These are phyloP conservation scores for Naumovozyma castellii DNA, from an alignment of 805 yeast genomes.

Conservation along the genomic window DNA sequence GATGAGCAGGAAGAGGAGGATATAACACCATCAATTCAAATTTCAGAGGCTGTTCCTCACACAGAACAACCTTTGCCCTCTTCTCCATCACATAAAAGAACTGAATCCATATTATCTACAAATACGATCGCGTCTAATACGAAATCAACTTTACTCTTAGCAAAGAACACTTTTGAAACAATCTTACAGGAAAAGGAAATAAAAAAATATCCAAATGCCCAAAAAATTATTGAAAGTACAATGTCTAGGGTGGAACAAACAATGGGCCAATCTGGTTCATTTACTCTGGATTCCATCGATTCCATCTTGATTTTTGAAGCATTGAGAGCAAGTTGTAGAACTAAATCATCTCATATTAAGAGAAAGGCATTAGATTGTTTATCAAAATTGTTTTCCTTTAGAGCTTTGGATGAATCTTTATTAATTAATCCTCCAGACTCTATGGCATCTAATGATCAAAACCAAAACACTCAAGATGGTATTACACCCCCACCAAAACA, in stretches of 20 bases:
- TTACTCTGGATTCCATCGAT: constrained; percentile 30
- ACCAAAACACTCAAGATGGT: constrained; percentile 23
- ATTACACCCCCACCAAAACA: constrained; percentile 47
- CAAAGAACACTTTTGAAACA: constrained; percentile 49
- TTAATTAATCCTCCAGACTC: constrained; percentile 39
- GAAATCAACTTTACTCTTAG: constrained; percentile 31
- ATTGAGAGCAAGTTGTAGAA: constrained; percentile 63
- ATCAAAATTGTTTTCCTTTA: constrained; percentile 78
- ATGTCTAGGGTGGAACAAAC: constrained; percentile 21
- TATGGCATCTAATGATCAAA: constrained; percentile 26
- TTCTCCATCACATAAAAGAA: not conserved
- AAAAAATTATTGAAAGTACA: constrained; percentile 27
- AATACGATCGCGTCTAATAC: constrained; percentile 16
- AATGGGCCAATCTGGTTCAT: constrained; percentile 17
- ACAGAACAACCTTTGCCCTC: constrained; percentile 1
- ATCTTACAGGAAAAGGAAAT: constrained; percentile 55
- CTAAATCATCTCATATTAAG: constrained; percentile 53
- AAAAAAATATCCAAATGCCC: constrained; percentile 35
- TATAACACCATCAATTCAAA: not conserved
- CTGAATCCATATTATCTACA: not conserved
- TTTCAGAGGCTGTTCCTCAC: not conserved
- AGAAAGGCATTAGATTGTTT: constrained; percentile 73
- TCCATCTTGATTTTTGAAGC: constrained; percentile 65
- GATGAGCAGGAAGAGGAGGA: not conserved
- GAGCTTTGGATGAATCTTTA: constrained; percentile 55